These are phyloP conservation scores for Cercospora sp. DNA, from an alignment of 2,329 filamentous ascomycete species.

Conservation along the genomic window DNA sequence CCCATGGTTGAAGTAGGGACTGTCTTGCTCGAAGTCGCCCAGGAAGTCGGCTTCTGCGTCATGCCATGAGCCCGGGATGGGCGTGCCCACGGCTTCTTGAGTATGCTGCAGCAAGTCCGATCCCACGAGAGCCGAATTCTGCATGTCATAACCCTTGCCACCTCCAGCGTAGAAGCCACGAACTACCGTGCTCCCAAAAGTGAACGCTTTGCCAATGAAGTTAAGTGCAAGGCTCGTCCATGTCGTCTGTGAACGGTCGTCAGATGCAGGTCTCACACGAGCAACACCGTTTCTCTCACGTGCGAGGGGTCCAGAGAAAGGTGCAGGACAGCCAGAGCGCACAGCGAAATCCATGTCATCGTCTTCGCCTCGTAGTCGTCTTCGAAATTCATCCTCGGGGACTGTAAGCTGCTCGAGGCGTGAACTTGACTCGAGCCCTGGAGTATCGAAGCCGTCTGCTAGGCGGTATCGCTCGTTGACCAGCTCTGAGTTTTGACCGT, in stretches of 20 bases:
- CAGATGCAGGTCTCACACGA: conserved; percentile 24
- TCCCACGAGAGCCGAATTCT: conserved; percentile 17
- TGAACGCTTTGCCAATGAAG: conserved; percentile 74
- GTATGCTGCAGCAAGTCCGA: conserved; percentile 30
- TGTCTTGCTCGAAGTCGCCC: conserved; percentile 46
- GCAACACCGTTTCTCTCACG: conserved; percentile 41
- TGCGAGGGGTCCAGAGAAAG: conserved; percentile 35
- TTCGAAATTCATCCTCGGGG: conserved; percentile 26
- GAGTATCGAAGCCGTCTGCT: conserved; percentile 53
- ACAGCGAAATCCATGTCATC: conserved; percentile 18
- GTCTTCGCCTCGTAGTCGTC: conserved; percentile 28
- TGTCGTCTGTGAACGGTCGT: conserved; percentile 22
- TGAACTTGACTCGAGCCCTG: conserved; percentile 41
- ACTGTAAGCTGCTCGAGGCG: conserved; percentile 38
- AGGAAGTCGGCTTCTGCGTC: conserved; percentile 51
- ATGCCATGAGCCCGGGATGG: conserved; percentile 57
- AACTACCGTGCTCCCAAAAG: conserved; percentile 76
- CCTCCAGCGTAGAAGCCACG: conserved; percentile 84
- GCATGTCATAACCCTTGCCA: conserved; percentile 67
- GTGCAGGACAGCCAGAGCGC: conserved; percentile 15
- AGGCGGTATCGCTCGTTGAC: conserved; percentile 55
- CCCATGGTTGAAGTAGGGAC: conserved; percentile 41
- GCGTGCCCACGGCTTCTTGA: conserved; percentile 40
- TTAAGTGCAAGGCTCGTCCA: conserved; percentile 63
- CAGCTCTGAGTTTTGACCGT: conserved; percentile 44